These are phyloP conservation scores for Sphaerulina vaccinii DNA, from an alignment of 2,329 filamentous ascomycete species.

Conservation along the genomic window DNA sequence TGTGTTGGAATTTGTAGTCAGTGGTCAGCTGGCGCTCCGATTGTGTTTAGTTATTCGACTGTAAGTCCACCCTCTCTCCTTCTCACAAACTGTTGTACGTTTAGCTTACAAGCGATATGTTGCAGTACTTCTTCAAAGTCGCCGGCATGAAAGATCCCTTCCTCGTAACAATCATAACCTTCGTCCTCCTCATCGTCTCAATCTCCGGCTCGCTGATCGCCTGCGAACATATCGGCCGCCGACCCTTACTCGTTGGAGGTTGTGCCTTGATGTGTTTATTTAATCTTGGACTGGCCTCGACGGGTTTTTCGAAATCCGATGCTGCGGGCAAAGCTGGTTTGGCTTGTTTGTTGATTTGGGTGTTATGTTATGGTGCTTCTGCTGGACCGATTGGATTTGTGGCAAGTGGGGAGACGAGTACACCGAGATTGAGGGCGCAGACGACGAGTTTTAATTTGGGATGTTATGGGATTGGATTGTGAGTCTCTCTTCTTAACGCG, in stretches of 20 bases:
- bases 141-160: slow-evolving; percentile 22
- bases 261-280: slow-evolving; percentile 22
- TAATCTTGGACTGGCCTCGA: slow-evolving; percentile 18
- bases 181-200: slow-evolving; percentile 41
- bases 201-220: slow-evolving; percentile 21
- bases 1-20: slow-evolving; percentile 23
- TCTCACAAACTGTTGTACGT: too few species aligned
- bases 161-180: slow-evolving; percentile 34
- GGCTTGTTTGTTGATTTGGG: slow-evolving; percentile 22
- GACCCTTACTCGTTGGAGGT: slow-evolving; percentile 20
- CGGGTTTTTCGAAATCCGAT: slow-evolving; percentile 12
- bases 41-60: slow-evolving; percentile 23
- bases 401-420: slow-evolving; percentile 19
- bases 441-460: slow-evolving; percentile 12
- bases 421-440: slow-evolving; percentile 19
- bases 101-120: too few species aligned
- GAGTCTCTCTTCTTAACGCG: neutral
- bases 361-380: slow-evolving; percentile 22
- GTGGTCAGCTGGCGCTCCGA: slow-evolving; percentile 22
- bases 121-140: slow-evolving; percentile 24
- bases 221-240: slow-evolving; percentile 20
- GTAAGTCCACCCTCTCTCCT: neutral
- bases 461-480: slow-evolving; percentile 19
- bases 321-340: slow-evolving; percentile 18
- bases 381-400: slow-evolving; percentile 23